Evolutionary conservation across 345 rosid genomes (phyloP).

Genomic region (Salix purpurea): DNA sequence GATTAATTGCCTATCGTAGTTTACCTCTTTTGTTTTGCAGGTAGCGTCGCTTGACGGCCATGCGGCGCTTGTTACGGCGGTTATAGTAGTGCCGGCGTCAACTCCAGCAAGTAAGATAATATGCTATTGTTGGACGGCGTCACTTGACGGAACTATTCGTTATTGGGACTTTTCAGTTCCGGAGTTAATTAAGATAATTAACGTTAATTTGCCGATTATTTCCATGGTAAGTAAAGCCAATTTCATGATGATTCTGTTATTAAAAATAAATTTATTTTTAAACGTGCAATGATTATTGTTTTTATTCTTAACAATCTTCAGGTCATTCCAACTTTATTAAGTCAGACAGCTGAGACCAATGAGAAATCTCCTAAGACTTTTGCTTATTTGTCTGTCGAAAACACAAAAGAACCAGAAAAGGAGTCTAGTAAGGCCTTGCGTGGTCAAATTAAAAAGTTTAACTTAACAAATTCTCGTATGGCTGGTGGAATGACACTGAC

Average conservation of each 20-base stretch:
- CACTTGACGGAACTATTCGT: constrained; percentile 84
- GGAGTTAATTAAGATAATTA: constrained; percentile 64
- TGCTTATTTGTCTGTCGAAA: constrained; percentile 67
- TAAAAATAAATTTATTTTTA: no score
- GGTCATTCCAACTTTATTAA: constrained; percentile 76
- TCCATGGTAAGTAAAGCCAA: constrained; percentile 53
- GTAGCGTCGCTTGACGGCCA: constrained; percentile 78
- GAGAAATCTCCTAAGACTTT: constrained; percentile 37
- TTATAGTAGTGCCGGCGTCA: constrained; percentile 66
- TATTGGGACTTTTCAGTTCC: constrained; percentile 86
- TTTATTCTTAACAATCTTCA: constrained; percentile 20
- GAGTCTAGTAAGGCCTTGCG: neutral
- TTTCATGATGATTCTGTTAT: neutral
- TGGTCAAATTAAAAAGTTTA: constrained; percentile 69
- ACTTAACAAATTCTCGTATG: constrained; percentile 57
- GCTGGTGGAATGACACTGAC: constrained; percentile 56
- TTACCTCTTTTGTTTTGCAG: constrained; percentile 16
- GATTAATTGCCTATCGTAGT: neutral
- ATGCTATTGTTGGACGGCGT: constrained; percentile 87
- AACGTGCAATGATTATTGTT: neutral
- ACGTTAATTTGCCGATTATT: constrained; percentile 52
- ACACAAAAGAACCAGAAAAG: constrained; percentile 21
- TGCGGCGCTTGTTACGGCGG: constrained; percentile 63
- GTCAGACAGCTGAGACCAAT: constrained; percentile 30
- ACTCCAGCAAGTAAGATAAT: constrained; percentile 49